Evolutionary conservation across 768 basidiomycete species (phyloP).

Genomic region (Neoboletus brunneissimus): DNA sequence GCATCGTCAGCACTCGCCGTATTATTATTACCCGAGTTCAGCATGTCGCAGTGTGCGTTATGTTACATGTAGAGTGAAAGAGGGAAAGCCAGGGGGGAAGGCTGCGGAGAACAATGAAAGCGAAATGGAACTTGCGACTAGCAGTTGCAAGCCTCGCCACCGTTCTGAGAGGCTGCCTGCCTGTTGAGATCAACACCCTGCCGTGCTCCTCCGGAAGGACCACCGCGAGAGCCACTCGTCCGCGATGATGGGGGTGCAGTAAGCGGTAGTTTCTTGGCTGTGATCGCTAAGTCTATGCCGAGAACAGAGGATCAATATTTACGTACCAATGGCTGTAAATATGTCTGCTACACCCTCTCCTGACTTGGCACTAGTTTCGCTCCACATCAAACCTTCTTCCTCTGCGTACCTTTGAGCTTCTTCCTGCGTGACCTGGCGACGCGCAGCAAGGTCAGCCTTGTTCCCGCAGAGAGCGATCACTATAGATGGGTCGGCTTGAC

Average conservation of each 20-base stretch:
- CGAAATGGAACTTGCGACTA: constrained; percentile 33
- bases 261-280: constrained; percentile 88
- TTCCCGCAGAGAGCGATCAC: constrained; percentile 96
- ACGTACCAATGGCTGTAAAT: constrained; percentile 80
- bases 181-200: constrained; percentile 82
- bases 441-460: constrained; percentile 83
- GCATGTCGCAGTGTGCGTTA: constrained; percentile 27
- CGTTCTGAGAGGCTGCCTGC: constrained; percentile 47
- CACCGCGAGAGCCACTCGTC: constrained; percentile 48
- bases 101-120: constrained; percentile 2
- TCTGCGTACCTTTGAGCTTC: constrained; percentile 92
- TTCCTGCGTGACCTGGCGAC: constrained; percentile 81
- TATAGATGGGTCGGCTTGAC: constrained; percentile 96
- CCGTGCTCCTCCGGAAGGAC: constrained; percentile 48
- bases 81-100: constrained; percentile 13
- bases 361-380: constrained; percentile 86
- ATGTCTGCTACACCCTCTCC: constrained; percentile 85
- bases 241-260: constrained; percentile 67
- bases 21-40: constrained; percentile 28
- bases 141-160: constrained; percentile 75
- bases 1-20: constrained; percentile 6
- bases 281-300: constrained; percentile 1
- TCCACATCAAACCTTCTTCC: constrained; percentile 91
- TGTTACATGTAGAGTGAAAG: constrained; percentile 29
- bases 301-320: background rate